Evolutionary conservation across 306 rosid species (phyloP).

Genomic region (Castanospermum australe): DNA sequence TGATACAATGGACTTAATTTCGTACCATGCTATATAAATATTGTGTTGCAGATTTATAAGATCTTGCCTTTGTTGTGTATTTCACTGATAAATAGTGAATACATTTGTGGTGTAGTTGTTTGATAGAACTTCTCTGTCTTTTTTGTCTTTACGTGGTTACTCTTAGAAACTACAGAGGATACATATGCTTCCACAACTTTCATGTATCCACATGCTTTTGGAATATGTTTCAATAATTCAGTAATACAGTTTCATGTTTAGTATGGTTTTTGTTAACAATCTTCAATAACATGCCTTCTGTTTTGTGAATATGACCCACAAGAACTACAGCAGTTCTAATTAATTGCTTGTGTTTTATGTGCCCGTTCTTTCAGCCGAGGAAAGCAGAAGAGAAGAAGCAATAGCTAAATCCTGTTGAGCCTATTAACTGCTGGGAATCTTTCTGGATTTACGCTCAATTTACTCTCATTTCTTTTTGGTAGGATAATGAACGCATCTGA

Average conservation of each 20-base stretch:
- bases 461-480: conserved; percentile 18
- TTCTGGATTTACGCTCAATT: background rate
- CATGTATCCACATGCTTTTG: background rate
- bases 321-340: background rate
- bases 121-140: background rate
- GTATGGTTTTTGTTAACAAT: background rate
- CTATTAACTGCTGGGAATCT: background rate
- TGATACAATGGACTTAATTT: background rate
- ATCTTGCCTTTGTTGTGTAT: background rate
- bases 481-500: background rate
- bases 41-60: background rate
- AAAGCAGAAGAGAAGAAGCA: conserved; percentile 91
- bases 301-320: background rate
- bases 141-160: background rate
- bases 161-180: background rate
- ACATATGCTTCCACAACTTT: background rate
- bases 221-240: background rate
- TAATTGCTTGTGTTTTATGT: background rate
- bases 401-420: conserved; percentile 23
- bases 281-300: background rate
- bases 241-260: background rate
- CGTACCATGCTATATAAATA: background rate
- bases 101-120: background rate
- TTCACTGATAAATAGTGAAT: background rate
- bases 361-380: conserved; percentile 69